These are phyloP conservation scores for Trichoderma cornu-damae DNA, from an alignment of 2,329 filamentous ascomycete species.

Conservation along the genomic window DNA sequence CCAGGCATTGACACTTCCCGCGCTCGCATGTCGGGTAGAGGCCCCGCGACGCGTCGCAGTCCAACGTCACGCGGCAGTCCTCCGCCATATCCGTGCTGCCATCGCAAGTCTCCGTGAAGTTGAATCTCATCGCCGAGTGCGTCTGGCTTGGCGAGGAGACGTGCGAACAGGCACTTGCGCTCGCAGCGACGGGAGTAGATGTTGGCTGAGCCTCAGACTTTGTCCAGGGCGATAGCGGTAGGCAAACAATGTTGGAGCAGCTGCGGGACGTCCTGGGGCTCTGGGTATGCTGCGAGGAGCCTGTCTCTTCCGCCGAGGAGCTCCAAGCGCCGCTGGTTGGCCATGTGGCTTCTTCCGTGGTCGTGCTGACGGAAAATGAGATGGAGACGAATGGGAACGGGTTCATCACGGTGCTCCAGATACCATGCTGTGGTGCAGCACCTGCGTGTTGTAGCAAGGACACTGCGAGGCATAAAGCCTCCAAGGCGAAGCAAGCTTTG, in stretches of 20 bases:
- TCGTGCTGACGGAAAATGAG: not conserved
- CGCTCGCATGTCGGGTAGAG: constrained; percentile 17
- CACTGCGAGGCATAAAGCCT: not conserved
- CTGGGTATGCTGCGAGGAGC: not conserved
- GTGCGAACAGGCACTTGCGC: not conserved
- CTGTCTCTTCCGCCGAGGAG: not conserved
- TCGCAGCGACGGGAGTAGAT: not conserved
- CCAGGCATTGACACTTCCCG: constrained; percentile 15
- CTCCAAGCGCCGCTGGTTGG: not conserved
- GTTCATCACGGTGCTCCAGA: not conserved
- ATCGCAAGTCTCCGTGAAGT: constrained; percentile 15
- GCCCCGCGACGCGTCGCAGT: constrained; percentile 7
- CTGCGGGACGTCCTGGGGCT: not conserved
- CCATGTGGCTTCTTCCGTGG: not conserved
- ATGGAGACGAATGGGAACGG: not conserved
- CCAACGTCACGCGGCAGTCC: constrained; percentile 20
- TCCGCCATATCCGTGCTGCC: not conserved
- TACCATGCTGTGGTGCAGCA: not conserved
- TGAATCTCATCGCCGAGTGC: not conserved
- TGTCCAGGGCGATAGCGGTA: not conserved
- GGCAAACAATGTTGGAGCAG: not conserved
- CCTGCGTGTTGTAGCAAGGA: not conserved
- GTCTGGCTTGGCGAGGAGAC: not conserved
- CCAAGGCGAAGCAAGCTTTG: not conserved
- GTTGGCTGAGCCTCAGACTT: not conserved